A percentile compares a stretch with the other conserved stretches of the same genome.
phyloP scores from a whole-genome alignment of 83 land plant species.

The Thuja plicata region DNA sequence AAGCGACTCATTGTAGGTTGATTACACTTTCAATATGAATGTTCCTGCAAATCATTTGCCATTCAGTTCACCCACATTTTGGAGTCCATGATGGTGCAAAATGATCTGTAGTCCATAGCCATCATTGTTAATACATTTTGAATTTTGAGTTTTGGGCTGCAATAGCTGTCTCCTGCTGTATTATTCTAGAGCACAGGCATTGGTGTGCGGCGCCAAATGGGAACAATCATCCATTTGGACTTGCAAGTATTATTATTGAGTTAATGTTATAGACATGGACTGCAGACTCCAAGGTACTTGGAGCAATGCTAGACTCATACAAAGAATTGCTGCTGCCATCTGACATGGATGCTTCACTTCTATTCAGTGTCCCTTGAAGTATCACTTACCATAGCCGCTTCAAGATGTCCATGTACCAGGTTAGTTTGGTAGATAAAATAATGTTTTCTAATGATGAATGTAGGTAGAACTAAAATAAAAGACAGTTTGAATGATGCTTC shows the following conservation, averaged over 20 bases:
- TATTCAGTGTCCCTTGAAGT: neutral
- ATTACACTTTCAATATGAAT: too few relatives aligned
- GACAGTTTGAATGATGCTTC: slow-evolving; percentile 4
- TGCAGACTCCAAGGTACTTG: neutral
- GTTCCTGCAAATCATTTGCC: too few relatives aligned
- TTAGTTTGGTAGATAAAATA: neutral
- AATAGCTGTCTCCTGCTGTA: too few relatives aligned
- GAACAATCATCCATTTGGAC: neutral
- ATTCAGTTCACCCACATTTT: too few relatives aligned
- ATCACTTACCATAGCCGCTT: neutral
- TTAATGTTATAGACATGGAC: too few relatives aligned
- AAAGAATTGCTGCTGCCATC: neutral
- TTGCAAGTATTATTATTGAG: neutral
- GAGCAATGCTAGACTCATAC: neutral
- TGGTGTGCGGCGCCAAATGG: too few relatives aligned
- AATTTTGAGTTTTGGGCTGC: too few relatives aligned
- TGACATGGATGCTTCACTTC: neutral
- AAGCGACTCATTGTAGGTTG: too few relatives aligned
- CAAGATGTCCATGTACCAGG: neutral
- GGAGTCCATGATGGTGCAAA: too few relatives aligned
- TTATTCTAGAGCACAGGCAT: too few relatives aligned
- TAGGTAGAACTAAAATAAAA: neutral
- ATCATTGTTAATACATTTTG: too few relatives aligned
- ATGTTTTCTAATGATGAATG: neutral
- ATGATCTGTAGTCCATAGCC: too few relatives aligned